Evolutionary conservation across 441 rosid species (phyloP).

Genomic region (Gossypium aridum): DNA sequence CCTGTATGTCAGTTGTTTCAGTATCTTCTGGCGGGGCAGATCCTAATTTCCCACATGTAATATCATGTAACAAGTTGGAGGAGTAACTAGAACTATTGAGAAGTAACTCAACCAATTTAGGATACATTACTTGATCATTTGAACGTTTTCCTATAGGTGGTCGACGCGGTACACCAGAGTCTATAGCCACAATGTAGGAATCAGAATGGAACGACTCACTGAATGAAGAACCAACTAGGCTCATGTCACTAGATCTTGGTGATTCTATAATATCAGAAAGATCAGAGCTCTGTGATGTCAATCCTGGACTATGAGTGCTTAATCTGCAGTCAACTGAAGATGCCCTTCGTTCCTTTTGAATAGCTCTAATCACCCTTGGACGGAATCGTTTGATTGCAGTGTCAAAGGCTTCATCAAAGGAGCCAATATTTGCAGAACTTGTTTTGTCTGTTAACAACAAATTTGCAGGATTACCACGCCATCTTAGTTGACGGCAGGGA

Average conservation of each 20-base stretch:
- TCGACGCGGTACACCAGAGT: constrained; percentile 94
- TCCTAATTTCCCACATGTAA: constrained; percentile 87
- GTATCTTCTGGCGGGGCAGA: constrained; percentile 38
- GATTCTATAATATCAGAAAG: constrained; percentile 68
- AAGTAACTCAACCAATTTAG: constrained; percentile 92
- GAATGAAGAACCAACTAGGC: constrained; percentile 48
- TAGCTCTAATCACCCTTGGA: constrained; percentile 76
- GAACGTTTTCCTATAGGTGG: constrained; percentile 98
- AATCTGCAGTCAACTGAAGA: constrained; percentile 66
- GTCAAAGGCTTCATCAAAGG: constrained; percentile 67
- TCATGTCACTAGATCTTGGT: constrained; percentile 47
- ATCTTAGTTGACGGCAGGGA: constrained; percentile 87
- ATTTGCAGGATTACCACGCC: constrained; percentile 99
- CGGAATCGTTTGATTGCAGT: constrained; percentile 66
- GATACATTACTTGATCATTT: constrained; percentile 88
- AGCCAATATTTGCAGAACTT: constrained; percentile 36
- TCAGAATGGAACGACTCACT: constrained; percentile 39
- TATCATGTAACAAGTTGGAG: constrained; percentile 66
- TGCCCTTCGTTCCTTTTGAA: constrained; percentile 86
- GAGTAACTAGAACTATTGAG: constrained; percentile 68
- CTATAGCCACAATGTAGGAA: constrained; percentile 78
- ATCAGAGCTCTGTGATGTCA: constrained; percentile 57
- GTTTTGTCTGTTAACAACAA: constrained; percentile 76
- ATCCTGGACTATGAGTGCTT: constrained; percentile 38
- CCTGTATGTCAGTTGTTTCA: constrained; percentile 21